Conservation (phyloP, 2,329 filamentous ascomycete genomes). For the Bipolaris victoriae region DNA sequence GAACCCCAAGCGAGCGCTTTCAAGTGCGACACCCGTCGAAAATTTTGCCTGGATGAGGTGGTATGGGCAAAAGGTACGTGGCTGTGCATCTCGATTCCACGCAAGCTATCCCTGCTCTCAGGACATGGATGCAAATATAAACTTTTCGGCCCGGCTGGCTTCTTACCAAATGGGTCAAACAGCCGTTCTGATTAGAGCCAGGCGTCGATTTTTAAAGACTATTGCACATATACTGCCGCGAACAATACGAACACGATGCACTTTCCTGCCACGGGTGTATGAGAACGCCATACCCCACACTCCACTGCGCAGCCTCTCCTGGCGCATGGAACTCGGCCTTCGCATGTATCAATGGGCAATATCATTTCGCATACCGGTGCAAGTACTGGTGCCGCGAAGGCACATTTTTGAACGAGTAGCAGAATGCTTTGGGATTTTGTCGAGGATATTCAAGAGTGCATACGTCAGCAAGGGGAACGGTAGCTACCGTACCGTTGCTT, state of each 20-base stretch:
- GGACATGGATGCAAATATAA: no score
- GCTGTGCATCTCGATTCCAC: background rate
- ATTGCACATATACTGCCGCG: constrained; percentile 27
- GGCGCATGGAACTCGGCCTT: constrained; percentile 25
- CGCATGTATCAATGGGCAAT: constrained; percentile 17
- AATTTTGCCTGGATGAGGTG: constrained; percentile 23
- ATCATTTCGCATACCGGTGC: constrained; percentile 15
- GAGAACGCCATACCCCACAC: constrained; percentile 13
- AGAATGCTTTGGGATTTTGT: background rate
- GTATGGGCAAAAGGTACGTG: constrained; percentile 17
- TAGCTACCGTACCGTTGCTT: background rate
- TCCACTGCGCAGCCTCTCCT: constrained; percentile 19
- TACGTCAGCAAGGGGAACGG: background rate
- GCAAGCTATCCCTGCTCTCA: no score
- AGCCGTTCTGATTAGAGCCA: constrained; percentile 2
- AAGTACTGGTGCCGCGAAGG: constrained; percentile 13
- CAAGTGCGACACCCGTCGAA: constrained; percentile 14
- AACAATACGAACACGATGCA: constrained; percentile 22
- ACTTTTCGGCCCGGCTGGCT: background rate
- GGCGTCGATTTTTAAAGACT: constrained; percentile 22
- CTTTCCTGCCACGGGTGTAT: constrained; percentile 27
- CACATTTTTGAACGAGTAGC: constrained; percentile 4
- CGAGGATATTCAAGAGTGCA: background rate
- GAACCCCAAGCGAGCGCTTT: background rate
- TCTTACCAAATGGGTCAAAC: background rate